Evolutionary conservation across 2,329 filamentous ascomycete species (phyloP), one percentile per base, ranked within the genome.

Genomic region (Colletotrichum cuscutae): DNA sequence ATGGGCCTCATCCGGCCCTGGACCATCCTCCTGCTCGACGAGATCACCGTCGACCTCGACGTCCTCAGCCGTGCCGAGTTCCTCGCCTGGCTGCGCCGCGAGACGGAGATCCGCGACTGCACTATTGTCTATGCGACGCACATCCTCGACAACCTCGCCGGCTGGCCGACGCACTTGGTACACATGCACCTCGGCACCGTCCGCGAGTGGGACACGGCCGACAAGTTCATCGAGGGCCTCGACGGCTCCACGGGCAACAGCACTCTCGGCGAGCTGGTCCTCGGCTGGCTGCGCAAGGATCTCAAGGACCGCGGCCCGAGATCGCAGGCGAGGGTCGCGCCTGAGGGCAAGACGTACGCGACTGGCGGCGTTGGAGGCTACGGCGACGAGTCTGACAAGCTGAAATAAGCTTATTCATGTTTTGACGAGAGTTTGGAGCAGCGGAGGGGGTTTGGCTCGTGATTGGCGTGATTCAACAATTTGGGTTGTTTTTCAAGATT

Each of bases 111-210:
- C 8, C 88, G 96, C 65, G 88, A 91, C 52, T 98, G 95, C 80
- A 98, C 97, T 5, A 94, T 99, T 77, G 95, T 99, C 35, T 99
- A 99, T 81, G 97, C 97, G 8, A 99, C 97, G 15, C 97, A 99
- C 83, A 98, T 99, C 75, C 85, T 99, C 77, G 97, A 99, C 81
- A 98, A 98, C 81, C 86, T 99, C 63, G 95, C 95, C 0, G 92
- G 92, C 24, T 99, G 97, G 97, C 97, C 97, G 7, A 97, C 94
- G 1, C 95, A 99, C 83, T 87, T 99, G 49, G 95, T 97, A 62
- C 96, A 98, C 81, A 98, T 99, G 96, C 93, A 95, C 80, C 82
- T 98, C 59, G 97, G 97, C 32, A 90, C 88, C 74, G 93, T 98
- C 75, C 95, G 94, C 86, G 94, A 97, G 82, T 97, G 92, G 92